phyloP scores from a whole-genome alignment of 768 basidiomycete genomes.

The Tylopilus sp. region DNA sequence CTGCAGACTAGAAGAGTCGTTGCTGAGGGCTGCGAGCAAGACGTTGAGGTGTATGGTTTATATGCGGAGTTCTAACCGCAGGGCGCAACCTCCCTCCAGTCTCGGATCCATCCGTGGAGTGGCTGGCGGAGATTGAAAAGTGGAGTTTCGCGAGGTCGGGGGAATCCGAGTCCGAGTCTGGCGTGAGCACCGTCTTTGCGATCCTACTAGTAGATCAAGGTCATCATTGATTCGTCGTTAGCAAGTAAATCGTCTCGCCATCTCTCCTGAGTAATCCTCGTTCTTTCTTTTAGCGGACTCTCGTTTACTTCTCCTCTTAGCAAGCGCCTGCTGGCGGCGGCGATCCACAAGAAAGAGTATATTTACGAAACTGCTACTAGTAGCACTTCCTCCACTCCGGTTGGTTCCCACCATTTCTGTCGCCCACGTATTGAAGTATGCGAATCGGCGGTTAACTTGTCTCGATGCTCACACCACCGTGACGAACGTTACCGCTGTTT shows the following conservation, averaged over 20 bases:
- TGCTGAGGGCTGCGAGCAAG: too few species aligned
- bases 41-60: too few species aligned
- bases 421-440: conserved; percentile 18
- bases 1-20: too few species aligned
- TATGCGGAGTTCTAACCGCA: too few species aligned
- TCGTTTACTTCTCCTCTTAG: conserved; percentile 39
- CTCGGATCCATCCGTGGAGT: too few species aligned
- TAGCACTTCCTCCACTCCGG: conserved; percentile 59
- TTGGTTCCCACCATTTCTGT: conserved; percentile 25
- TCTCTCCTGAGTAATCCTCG: conserved; percentile 82
- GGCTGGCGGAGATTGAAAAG: too few species aligned
- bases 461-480: conserved; percentile 92
- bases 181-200: conserved; percentile 48
- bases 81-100: too few species aligned
- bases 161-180: too few species aligned
- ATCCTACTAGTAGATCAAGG: conserved; percentile 14
- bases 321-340: conserved; percentile 92
- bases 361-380: conserved; percentile 87
- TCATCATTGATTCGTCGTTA: conserved; percentile 36
- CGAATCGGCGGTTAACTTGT: conserved; percentile 59
- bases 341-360: conserved; percentile 92
- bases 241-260: conserved; percentile 98
- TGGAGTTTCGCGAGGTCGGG: conserved; percentile 81
- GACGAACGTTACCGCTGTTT: conserved; percentile 91
- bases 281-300: conserved; percentile 9